phyloP scores from a whole-genome alignment of 371 early-diverging fungal genomes.

The Haplosporangium sp. region DNA sequence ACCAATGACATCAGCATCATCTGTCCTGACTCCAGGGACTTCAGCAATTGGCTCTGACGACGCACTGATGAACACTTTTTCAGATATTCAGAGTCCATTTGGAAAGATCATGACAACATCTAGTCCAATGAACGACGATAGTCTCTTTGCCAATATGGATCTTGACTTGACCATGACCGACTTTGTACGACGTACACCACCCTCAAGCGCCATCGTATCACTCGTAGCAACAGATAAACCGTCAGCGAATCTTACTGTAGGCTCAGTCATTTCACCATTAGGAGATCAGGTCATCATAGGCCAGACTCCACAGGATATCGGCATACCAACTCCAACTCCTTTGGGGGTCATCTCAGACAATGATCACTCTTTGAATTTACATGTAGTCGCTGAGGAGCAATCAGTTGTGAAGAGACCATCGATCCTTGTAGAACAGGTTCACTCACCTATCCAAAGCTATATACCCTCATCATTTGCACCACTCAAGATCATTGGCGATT shows the following conservation, averaged over 20 bases:
- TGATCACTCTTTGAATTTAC: constrained; percentile 7
- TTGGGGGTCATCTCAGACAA: constrained; percentile 11
- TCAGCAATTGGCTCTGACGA: constrained; percentile 14
- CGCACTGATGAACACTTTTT: constrained; percentile 15
- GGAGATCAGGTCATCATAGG: constrained; percentile 13
- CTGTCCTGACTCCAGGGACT: neutral
- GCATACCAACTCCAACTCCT: constrained; percentile 23
- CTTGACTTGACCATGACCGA: constrained; percentile 26
- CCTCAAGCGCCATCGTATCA: constrained; percentile 21
- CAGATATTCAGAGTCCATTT: constrained; percentile 24
- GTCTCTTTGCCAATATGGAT: constrained; percentile 40
- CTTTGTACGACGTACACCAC: constrained; percentile 30
- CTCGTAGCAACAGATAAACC: constrained; percentile 14
- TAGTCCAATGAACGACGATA: constrained; percentile 32
- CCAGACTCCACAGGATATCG: constrained; percentile 25
- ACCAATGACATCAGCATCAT: constrained; percentile 24
- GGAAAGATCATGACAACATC: constrained; percentile 18
- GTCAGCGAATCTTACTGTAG: neutral
- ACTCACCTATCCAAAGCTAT: constrained; percentile 38
- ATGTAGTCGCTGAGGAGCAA: constrained; percentile 9
- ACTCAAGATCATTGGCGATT: constrained; percentile 40
- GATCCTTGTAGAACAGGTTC: constrained; percentile 25
- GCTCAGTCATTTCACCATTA: constrained; percentile 7
- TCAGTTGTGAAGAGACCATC: constrained; percentile 18
- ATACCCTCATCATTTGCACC: constrained; percentile 53